Conservation (phyloP, 306 rosid species). For the Aeschynomene evenia region DNA sequence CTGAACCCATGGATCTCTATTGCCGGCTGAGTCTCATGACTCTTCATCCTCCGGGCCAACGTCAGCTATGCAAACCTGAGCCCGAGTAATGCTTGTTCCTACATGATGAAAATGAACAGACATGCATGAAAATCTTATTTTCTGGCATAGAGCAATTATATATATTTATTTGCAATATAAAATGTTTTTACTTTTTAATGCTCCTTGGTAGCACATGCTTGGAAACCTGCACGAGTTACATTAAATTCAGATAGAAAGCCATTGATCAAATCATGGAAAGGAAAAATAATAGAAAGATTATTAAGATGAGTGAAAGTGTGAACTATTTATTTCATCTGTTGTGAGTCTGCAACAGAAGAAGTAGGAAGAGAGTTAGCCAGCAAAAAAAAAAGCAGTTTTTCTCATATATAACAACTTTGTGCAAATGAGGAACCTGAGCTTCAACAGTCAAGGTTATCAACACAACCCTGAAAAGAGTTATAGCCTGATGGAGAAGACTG, state of each 20-base stretch:
- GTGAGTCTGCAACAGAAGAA: conserved; percentile 44
- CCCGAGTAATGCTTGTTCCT: conserved; percentile 24
- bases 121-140: conserved; percentile 38
- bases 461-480: conserved; percentile 4
- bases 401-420: conserved; percentile 10
- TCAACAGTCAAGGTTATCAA: background rate
- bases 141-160: conserved; percentile 10
- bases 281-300: conserved; percentile 27
- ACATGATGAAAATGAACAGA: background rate
- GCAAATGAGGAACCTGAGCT: conserved; percentile 21
- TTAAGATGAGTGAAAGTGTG: background rate
- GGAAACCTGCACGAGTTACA: conserved; percentile 58
- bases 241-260: conserved; percentile 33
- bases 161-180: conserved; percentile 25
- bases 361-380: conserved; percentile 22
- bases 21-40: background rate
- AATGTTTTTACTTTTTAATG: conserved; percentile 28
- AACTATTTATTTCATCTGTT: conserved; percentile 28
- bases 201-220: conserved; percentile 45
- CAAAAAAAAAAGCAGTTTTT: conserved; percentile 6
- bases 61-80: background rate
- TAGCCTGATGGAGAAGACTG: background rate
- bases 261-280: conserved; percentile 23
- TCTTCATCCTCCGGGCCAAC: background rate
- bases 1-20: too few species aligned